Percentiles rank a stretch among this genome's conserved stretches.
These are phyloP conservation scores for Cutaneotrichosporon sp. DNA, from an alignment of 1,284 basidiomycete genomes.

Conservation along the genomic window DNA sequence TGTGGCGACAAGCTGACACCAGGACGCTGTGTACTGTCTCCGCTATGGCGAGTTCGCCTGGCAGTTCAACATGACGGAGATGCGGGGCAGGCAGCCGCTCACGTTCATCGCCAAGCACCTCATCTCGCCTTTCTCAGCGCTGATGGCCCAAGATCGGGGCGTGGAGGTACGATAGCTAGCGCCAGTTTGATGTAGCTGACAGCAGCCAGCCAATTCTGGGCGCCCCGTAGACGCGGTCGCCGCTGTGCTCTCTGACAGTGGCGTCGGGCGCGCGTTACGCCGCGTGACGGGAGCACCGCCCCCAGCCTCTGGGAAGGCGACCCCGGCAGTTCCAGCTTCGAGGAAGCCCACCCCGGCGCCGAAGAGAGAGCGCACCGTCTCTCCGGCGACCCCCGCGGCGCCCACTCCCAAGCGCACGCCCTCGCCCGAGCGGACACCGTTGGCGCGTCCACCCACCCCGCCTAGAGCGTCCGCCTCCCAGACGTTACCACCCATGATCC, in stretches of 20 bases:
- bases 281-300: conserved; percentile 18
- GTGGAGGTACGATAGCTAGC: conserved; percentile 19
- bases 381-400: not conserved
- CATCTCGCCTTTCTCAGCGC: conserved; percentile 28
- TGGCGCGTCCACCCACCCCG: conserved; percentile 11
- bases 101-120: conserved; percentile 36
- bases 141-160: conserved; percentile 29
- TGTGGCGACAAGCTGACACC: too few relatives aligned
- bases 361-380: not conserved
- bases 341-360: not conserved
- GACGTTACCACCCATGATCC: conserved; percentile 3
- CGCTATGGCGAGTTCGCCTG: conserved; percentile 22
- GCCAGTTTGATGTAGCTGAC: too few relatives aligned
- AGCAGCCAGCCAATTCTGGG: not conserved
- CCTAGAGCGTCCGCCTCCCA: not conserved
- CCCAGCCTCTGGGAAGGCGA: conserved; percentile 10
- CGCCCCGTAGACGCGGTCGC: conserved; percentile 13
- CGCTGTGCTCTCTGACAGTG: conserved; percentile 20
- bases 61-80: conserved; percentile 38
- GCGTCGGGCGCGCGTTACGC: conserved; percentile 19
- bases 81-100: conserved; percentile 28
- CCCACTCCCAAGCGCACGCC: not conserved
- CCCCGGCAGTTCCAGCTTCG: conserved; percentile 6
- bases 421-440: conserved; percentile 14
- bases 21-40: conserved; percentile 30